phyloP scores from a whole-genome alignment of 2,329 filamentous ascomycete species.

The Sporothrix protearum region DNA sequence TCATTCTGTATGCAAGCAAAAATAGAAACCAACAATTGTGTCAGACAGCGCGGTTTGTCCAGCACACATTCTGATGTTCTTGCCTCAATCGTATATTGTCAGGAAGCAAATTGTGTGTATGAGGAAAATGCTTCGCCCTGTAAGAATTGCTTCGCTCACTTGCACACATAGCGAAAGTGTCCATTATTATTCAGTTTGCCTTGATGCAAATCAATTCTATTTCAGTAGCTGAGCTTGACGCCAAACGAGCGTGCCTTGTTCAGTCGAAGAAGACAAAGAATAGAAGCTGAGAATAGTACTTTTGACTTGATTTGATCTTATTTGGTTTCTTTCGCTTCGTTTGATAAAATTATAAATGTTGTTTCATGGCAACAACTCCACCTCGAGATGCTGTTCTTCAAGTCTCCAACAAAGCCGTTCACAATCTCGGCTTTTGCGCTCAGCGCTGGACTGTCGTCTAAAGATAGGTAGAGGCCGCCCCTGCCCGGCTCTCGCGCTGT shows the following conservation, averaged over 20 bases:
- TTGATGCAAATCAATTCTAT: no score
- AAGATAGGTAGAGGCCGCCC: not conserved
- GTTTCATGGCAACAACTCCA: not conserved
- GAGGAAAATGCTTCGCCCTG: not conserved
- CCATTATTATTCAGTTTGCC: no score
- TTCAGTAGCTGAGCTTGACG: no score
- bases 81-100: no score
- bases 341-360: not conserved
- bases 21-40: not conserved
- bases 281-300: no score
- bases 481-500: not conserved
- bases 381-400: not conserved
- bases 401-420: not conserved
- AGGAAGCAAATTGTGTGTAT: not conserved
- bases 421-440: not conserved
- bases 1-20: constrained; percentile 8
- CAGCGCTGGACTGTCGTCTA: not conserved
- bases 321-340: not conserved
- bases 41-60: not conserved
- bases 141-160: no score
- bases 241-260: no score
- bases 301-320: not conserved
- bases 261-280: no score
- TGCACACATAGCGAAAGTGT: no score
- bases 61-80: not conserved